Base-by-base conservation (phyloP, 2,329 filamentous ascomycete species). In the Epichloe coenophiala region DNA sequence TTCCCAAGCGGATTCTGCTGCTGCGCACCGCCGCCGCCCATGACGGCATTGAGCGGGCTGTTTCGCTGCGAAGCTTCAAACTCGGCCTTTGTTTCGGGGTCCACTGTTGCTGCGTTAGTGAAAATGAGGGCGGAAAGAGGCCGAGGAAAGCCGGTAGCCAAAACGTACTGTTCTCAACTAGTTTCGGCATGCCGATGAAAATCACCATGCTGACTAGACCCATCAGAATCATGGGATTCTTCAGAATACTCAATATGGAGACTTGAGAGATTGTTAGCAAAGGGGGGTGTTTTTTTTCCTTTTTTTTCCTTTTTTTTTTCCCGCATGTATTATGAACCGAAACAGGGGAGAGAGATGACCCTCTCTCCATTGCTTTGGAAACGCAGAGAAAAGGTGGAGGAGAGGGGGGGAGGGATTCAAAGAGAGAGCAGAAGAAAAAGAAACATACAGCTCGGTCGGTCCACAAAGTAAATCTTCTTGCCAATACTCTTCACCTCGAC, bases 171-270 rank as follows among this genome's bases (percentile, higher is more conserved):
- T 93, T 96, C 48, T 97, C 90, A 72, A 97, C 82, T 51, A 98
- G 68, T 68, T 96, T 93, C 13, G 93, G 93, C 86, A 97, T 88
- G 57, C 90, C 90, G 60, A 97, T 77, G 55, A 95, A 89, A 57
- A 96, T 73, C 5, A 72, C 83, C 72, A 96, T 80, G 54, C 84
- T 88, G 39, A 93, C 81, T 36, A 95, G 69, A 4, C 85, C 89
- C 73, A 98, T 84, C 54, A 98, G 76, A 56, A 97, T 96, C 89
- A 97, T 97, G 3, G 93, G 93, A 64, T 88, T 95, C 73, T 93
- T 93, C 60, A 96, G 74, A 51, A 96, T 82, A 52, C 78, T 80
- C 51, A 96, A 62, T n/a, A 90, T 75, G 17, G 83, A 88, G 70
- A 91, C 85, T 88, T 57, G 9, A 11, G 9, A 13, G 8, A 0